Conservation (phyloP, 306 rosid genomes). For the Quercus parvula region DNA sequence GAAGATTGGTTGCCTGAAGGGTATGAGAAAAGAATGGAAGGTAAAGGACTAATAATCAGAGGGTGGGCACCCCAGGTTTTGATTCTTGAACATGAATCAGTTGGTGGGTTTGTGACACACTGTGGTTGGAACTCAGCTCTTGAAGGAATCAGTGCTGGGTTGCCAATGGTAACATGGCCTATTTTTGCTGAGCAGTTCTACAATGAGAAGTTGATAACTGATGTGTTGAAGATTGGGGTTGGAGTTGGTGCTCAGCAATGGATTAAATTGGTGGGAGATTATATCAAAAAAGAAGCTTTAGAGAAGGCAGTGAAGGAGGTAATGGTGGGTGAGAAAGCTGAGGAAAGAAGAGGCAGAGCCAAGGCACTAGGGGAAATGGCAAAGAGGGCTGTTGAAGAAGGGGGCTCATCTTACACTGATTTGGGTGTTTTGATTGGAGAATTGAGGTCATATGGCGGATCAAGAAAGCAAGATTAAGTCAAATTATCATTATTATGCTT, state of each 20-base stretch:
- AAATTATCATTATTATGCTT: neutral
- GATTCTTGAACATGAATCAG: slow-evolving; percentile 29
- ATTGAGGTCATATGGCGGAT: neutral
- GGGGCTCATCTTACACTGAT: slow-evolving; percentile 41
- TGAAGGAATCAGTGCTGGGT: slow-evolving; percentile 28
- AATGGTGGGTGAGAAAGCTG: slow-evolving; percentile 43
- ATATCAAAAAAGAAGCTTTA: slow-evolving; percentile 24
- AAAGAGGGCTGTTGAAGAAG: slow-evolving; percentile 28
- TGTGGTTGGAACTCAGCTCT: slow-evolving; percentile 55
- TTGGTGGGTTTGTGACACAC: slow-evolving; percentile 38
- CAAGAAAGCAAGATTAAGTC: neutral
- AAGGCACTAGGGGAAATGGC: slow-evolving; percentile 30
- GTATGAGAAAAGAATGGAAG: slow-evolving; percentile 31
- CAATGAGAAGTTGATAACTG: slow-evolving; percentile 31
- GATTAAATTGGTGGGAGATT: slow-evolving; percentile 4
- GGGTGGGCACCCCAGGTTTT: slow-evolving; percentile 38
- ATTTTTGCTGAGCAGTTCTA: slow-evolving; percentile 28
- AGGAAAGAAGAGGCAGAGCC: slow-evolving; percentile 48
- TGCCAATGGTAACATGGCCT: slow-evolving; percentile 31
- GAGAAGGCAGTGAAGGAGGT: slow-evolving; percentile 20
- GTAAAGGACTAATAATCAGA: slow-evolving; percentile 25
- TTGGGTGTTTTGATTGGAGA: slow-evolving; percentile 31
- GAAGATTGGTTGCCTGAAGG: slow-evolving; percentile 30
- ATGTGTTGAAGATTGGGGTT: slow-evolving; percentile 30
- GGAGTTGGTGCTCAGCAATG: slow-evolving; percentile 24